Evolutionary conservation across 306 rosid species (phyloP).

Genomic region (Pyrus pyrifolia): DNA sequence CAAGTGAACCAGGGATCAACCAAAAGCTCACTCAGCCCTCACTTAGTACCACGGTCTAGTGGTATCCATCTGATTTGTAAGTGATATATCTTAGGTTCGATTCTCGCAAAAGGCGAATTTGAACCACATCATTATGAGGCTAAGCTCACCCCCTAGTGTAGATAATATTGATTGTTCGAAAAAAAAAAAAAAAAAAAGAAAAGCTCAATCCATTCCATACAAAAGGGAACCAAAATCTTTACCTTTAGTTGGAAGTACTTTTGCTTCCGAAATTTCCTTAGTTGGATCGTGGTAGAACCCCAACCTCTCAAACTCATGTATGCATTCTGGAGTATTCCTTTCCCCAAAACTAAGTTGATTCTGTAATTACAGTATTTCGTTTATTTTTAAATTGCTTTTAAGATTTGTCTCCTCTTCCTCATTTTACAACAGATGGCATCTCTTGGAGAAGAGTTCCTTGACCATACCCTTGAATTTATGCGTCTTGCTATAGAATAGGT

Average conservation of each 20-base stretch:
- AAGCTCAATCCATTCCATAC: too few relatives aligned
- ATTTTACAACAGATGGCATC: slow-evolving; percentile 30
- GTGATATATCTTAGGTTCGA: too few relatives aligned
- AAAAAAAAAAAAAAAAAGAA: too few relatives aligned
- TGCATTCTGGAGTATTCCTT: not conserved
- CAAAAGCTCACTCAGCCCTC: too few relatives aligned
- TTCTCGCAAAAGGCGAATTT: too few relatives aligned
- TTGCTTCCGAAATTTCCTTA: too few relatives aligned
- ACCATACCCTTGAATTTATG: slow-evolving; percentile 49
- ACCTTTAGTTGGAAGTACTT: not conserved
- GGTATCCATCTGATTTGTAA: too few relatives aligned
- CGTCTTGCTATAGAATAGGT: slow-evolving; percentile 72
- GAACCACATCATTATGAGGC: too few relatives aligned
- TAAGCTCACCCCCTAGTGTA: too few relatives aligned
- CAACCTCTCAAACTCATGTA: not conserved
- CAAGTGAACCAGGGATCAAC: too few relatives aligned
- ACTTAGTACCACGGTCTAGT: too few relatives aligned
- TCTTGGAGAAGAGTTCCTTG: slow-evolving; percentile 9
- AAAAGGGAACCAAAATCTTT: not conserved
- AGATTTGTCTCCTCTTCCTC: not conserved
- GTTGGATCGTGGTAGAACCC: not conserved
- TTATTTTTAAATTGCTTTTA: not conserved
- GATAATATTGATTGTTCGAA: too few relatives aligned
- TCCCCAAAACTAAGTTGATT: not conserved
- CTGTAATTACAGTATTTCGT: not conserved